phyloP scores from a whole-genome alignment of 306 rosid genomes.

The Quercus alba region DNA sequence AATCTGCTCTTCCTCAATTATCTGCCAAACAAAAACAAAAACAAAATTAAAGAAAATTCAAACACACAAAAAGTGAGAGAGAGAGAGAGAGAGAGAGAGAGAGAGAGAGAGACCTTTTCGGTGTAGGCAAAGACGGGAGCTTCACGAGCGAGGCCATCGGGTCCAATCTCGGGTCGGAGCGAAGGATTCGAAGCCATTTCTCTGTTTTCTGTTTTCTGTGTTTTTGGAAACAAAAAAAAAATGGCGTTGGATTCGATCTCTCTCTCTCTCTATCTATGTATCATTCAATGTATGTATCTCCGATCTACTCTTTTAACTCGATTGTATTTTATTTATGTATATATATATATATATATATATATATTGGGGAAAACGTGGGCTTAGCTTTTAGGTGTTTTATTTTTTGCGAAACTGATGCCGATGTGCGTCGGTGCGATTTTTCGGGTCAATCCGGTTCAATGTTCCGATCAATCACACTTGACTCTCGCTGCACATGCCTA shows the following conservation, averaged over 20 bases:
- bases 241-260: no score
- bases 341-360: no score
- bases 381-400: not conserved
- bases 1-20: constrained; percentile 78
- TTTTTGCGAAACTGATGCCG: not conserved
- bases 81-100: not conserved
- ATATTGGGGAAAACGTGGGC: not conserved
- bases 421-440: not conserved
- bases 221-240: not conserved
- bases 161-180: constrained; percentile 78
- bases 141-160: constrained; percentile 82
- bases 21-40: constrained; percentile 36
- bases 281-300: no score
- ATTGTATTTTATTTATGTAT: not conserved
- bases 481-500: not conserved
- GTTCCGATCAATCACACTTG: not conserved
- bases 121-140: constrained; percentile 79
- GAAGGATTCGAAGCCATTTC: constrained; percentile 65
- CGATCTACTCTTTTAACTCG: not conserved
- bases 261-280: no score
- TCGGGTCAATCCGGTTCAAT: not conserved
- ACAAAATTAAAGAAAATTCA: not conserved
- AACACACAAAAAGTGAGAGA: not conserved
- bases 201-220: not conserved
- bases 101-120: constrained; percentile 57